A percentile compares a stretch with the other conserved stretches of the same genome.
phyloP scores from a whole-genome alignment of 352 stramenopile species.

The Bremia lactucae region DNA sequence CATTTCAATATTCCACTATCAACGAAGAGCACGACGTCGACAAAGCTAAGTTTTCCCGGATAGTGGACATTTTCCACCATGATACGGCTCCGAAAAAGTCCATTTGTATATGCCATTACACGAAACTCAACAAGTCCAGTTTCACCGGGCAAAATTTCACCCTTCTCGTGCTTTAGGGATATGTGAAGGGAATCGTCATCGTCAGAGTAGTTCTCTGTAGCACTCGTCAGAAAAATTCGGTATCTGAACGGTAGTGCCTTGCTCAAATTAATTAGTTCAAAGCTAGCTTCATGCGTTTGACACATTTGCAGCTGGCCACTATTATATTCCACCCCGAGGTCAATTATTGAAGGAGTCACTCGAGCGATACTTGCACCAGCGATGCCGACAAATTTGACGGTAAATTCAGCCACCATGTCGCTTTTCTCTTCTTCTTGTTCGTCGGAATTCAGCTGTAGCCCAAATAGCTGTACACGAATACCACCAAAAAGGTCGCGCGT shows the following conservation, averaged over 20 bases:
- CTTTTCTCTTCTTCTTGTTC: conserved; percentile 34
- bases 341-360: conserved; percentile 49
- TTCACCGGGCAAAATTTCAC: conserved; percentile 53
- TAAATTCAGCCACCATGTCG: conserved; percentile 79
- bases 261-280: conserved; percentile 76
- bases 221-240: conserved; percentile 54
- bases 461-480: conserved; percentile 81
- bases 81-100: conserved; percentile 70
- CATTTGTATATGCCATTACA: conserved; percentile 56
- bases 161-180: conserved; percentile 57
- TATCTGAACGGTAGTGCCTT: conserved; percentile 70
- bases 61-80: conserved; percentile 81
- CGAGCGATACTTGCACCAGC: conserved; percentile 68
- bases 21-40: conserved; percentile 78
- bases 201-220: conserved; percentile 64
- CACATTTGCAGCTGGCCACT: conserved; percentile 27
- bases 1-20: conserved; percentile 55
- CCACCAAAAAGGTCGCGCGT: conserved; percentile 74
- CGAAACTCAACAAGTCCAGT: conserved; percentile 44
- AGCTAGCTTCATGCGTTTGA: conserved; percentile 49
- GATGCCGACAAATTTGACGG: conserved; percentile 80
- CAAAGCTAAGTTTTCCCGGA: conserved; percentile 59
- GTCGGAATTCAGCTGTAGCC: conserved; percentile 11
- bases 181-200: conserved; percentile 63
- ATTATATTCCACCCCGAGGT: conserved; percentile 76